Percentiles rank a stretch among this genome's conserved stretches.
Conservation (phyloP, 1,139 yeast genomes). For the Zygosaccharomyces sapae region DNA sequence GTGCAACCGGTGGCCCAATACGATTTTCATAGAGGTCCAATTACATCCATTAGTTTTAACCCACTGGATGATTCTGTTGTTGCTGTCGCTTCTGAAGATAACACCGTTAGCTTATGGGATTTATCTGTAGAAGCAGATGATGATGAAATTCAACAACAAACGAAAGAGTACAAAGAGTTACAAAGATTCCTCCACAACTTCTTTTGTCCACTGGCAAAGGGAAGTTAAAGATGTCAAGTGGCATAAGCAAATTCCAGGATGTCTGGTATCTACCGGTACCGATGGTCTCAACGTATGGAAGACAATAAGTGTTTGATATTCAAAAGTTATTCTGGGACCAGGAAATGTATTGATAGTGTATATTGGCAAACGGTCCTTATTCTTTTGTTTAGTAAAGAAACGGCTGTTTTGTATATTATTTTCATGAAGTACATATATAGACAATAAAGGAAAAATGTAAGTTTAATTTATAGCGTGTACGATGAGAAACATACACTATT, state of each 20-base stretch:
- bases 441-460: constrained; percentile 2
- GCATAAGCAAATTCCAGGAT: constrained; percentile 96
- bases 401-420: constrained; percentile 4
- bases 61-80: constrained; percentile 93
- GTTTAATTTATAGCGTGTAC: neutral
- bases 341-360: neutral
- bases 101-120: constrained; percentile 96
- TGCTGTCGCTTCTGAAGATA: constrained; percentile 94
- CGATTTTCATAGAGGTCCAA: constrained; percentile 89
- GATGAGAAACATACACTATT: neutral
- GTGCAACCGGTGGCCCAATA: constrained; percentile 87
- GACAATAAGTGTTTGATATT: constrained; percentile 77
- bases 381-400: neutral
- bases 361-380: neutral
- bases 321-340: neutral
- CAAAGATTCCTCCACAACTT: constrained; percentile 94
- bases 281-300: constrained; percentile 96
- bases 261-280: constrained; percentile 89
- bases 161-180: constrained; percentile 64
- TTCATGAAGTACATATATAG: neutral
- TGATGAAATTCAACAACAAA: constrained; percentile 81
- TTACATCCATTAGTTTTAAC: constrained; percentile 90
- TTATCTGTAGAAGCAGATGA: constrained; percentile 95
- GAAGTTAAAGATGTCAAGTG: constrained; percentile 97
- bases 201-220: constrained; percentile 96